phyloP scores from a whole-genome alignment of 2,329 filamentous ascomycete species.

The Penicillium hordei region DNA sequence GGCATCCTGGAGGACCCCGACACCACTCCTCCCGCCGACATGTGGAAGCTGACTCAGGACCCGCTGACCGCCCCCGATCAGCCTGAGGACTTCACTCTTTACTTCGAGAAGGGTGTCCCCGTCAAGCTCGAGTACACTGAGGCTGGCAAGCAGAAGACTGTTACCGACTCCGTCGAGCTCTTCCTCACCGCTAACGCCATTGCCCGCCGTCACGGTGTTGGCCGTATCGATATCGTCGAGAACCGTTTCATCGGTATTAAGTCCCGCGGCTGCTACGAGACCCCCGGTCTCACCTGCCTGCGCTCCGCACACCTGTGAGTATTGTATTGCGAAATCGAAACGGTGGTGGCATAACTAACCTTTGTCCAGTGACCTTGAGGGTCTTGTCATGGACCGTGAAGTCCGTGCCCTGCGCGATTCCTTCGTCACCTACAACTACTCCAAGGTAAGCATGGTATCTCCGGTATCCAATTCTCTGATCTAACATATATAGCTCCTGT shows the following conservation, averaged over 20 bases:
- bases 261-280: slow-evolving; percentile 77
- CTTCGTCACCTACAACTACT: slow-evolving; percentile 66
- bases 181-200: slow-evolving; percentile 72
- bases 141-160: slow-evolving; percentile 52
- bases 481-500: slow-evolving; percentile 22
- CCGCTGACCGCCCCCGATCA: slow-evolving; percentile 68
- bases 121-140: slow-evolving; percentile 62
- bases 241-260: slow-evolving; percentile 79
- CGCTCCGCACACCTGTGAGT: slow-evolving; percentile 40
- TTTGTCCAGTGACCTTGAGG: slow-evolving; percentile 35
- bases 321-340: slow-evolving; percentile 49
- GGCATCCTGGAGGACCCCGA: slow-evolving; percentile 59
- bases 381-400: slow-evolving; percentile 67
- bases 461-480: not conserved
- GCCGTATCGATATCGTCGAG: slow-evolving; percentile 80
- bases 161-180: slow-evolving; percentile 69
- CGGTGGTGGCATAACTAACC: slow-evolving; percentile 8
- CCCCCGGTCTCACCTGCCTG: slow-evolving; percentile 36
- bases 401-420: slow-evolving; percentile 69
- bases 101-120: slow-evolving; percentile 74
- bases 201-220: slow-evolving; percentile 70
- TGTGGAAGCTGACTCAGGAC: slow-evolving; percentile 71
- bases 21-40: slow-evolving; percentile 68
- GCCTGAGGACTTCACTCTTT: slow-evolving; percentile 68
- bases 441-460: slow-evolving; percentile 41